Percentiles rank a stretch among this genome's conserved stretches.
Conservation (phyloP, 306 rosid species). For the Ormosia emarginata region DNA sequence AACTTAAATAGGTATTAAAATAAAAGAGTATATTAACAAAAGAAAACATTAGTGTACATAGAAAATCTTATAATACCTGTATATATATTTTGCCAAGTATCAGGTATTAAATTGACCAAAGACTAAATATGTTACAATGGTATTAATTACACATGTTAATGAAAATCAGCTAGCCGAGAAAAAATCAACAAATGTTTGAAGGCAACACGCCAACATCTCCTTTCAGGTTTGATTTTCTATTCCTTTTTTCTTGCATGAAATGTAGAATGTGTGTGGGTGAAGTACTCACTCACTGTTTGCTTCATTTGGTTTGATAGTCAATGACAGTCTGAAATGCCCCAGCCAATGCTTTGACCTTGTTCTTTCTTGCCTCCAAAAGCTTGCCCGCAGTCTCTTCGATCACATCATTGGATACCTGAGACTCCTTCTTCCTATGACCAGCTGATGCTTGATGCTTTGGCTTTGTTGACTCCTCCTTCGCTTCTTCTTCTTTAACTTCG, state of each 20-base stretch:
- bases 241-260: background rate
- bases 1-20: background rate
- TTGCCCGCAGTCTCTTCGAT: slow-evolving; percentile 64
- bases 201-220: background rate
- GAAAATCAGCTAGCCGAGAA: background rate
- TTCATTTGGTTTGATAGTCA: slow-evolving; percentile 70
- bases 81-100: background rate
- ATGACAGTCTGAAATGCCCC: slow-evolving; percentile 94
- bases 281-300: background rate
- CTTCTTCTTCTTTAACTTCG: slow-evolving; percentile 10
- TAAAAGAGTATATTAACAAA: background rate
- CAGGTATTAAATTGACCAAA: background rate
- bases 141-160: slow-evolving; percentile 21
- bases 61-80: background rate
- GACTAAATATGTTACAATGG: background rate
- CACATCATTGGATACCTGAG: slow-evolving; percentile 61
- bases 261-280: background rate
- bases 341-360: slow-evolving; percentile 79
- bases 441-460: slow-evolving; percentile 11
- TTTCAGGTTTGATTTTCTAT: background rate
- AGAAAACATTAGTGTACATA: background rate
- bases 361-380: slow-evolving; percentile 62
- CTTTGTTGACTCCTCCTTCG: background rate
- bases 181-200: background rate
- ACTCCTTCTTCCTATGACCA: slow-evolving; percentile 43